A percentile compares a stretch with the other conserved stretches of the same genome.
phyloP scores from a whole-genome alignment of 2,329 filamentous ascomycete genomes.

The Curvularia verruculosa region DNA sequence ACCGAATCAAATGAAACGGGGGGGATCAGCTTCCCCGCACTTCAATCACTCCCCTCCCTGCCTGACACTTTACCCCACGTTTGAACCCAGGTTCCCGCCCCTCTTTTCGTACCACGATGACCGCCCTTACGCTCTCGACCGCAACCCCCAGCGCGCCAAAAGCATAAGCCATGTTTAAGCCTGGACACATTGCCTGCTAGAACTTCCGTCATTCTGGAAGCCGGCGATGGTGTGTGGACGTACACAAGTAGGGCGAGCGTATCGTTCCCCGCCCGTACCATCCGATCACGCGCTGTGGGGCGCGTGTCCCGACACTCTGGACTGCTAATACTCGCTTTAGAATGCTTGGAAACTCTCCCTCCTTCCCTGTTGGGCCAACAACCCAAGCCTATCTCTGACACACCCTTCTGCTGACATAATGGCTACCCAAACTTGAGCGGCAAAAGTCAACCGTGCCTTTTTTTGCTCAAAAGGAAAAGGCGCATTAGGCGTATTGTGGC shows the following conservation, averaged over 20 bases:
- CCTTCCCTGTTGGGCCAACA: conserved; percentile 6
- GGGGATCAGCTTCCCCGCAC: conserved; percentile 32
- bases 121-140: not conserved
- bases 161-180: not conserved
- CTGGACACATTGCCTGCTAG: not conserved
- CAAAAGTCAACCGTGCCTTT: not conserved
- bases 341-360: not conserved
- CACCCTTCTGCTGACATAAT: not conserved
- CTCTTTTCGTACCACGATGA: not conserved
- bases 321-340: conserved; percentile 2
- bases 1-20: conserved; percentile 21
- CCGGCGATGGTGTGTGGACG: not conserved
- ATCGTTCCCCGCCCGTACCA: conserved; percentile 5
- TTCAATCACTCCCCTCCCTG: conserved; percentile 7
- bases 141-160: not conserved
- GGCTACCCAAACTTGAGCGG: not conserved
- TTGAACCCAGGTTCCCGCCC: not conserved
- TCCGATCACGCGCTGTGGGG: conserved; percentile 15
- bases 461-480: too few relatives aligned
- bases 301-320: conserved; percentile 9
- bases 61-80: conserved; percentile 19
- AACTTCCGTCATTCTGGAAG: not conserved
- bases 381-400: not conserved
- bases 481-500: not conserved
- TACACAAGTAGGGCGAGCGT: conserved; percentile 2